Conservation (phyloP, 768 basidiomycete genomes). For the Boletus vinaceobasis region DNA sequence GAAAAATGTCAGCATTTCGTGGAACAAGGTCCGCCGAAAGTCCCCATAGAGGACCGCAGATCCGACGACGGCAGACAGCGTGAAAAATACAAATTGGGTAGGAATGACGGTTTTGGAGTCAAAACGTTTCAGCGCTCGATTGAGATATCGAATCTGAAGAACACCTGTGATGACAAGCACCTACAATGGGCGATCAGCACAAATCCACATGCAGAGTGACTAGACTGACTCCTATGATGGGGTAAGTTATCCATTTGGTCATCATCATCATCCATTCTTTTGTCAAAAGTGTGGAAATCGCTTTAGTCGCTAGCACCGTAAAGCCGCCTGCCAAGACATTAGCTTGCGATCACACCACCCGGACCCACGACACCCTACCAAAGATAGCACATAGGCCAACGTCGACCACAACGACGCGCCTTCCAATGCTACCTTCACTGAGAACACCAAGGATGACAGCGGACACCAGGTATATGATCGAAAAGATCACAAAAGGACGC, state of each 20-base stretch:
- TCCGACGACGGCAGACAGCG: slow-evolving; percentile 87
- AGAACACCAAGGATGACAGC: slow-evolving; percentile 60
- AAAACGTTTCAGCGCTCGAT: slow-evolving; percentile 87
- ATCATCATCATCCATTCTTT: slow-evolving; percentile 75
- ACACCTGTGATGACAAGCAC: slow-evolving; percentile 71
- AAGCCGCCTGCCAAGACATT: slow-evolving; percentile 63
- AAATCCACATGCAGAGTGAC: not conserved
- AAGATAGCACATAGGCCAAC: slow-evolving; percentile 85
- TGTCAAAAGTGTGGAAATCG: slow-evolving; percentile 81
- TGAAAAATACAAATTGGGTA: slow-evolving; percentile 93
- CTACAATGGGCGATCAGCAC: slow-evolving; percentile 34
- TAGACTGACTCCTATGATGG: slow-evolving; percentile 59
- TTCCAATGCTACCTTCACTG: slow-evolving; percentile 62
- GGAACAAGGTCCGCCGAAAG: slow-evolving; percentile 78
- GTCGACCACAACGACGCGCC: slow-evolving; percentile 75
- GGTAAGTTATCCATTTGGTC: slow-evolving; percentile 79
- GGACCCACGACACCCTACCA: slow-evolving; percentile 40
- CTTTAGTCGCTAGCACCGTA: slow-evolving; percentile 93
- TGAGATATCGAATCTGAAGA: slow-evolving; percentile 82
- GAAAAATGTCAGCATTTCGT: slow-evolving; percentile 77
- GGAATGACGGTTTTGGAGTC: slow-evolving; percentile 95
- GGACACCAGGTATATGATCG: slow-evolving; percentile 55
- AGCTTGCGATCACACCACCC: not conserved
- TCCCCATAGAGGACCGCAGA: slow-evolving; percentile 94
- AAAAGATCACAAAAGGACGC: slow-evolving; percentile 72